Evolutionary conservation across 1,139 yeast species (phyloP), one percentile per base, ranked within the genome.

Genomic region (Sugiyamaella grinbergsii): DNA sequence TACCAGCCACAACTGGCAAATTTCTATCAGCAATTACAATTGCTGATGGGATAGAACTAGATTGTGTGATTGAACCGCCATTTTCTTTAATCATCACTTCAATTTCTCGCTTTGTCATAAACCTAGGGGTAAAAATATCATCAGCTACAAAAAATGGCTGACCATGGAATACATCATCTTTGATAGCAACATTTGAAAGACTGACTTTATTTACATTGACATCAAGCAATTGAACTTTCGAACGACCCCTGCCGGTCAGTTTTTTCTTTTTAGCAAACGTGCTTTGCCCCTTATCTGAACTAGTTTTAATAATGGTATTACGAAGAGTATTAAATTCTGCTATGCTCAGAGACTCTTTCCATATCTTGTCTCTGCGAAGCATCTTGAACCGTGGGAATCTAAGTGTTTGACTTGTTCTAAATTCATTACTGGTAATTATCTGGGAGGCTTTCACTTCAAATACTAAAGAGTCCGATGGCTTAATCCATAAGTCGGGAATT

Each of bases 361-460:
- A 75, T 47, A 71, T 72, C 61, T 88, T 89, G 63, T 93, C 97
- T 1, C 76, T 75, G 43, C 98, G 68, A 0, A 91, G 72, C 6
- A 77, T 62, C 42, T 85, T 74, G 62, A 91, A 85, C 64, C 89
- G 82, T 0, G 93, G 86, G 59, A 86, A 85, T 57, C 89, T 80
- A 22, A 93, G 71, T 0, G 96, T 87, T 3, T 84, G 74, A 0
- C 83, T 85, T 0, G 83, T 80, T 1, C 82, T 82, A 61, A 81
- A 90, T 44, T n/a, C 70, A 52, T 33, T 75, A 63, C 50, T 78
- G 66, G 58, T 71, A 57, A 82, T 83, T 11, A 89, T 75, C 4
- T 91, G 83, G 36, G 96, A 73, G 0, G 96, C 95, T 63, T 86
- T 88, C 7, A 91, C 80, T 63, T 90, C 95, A n/a, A 93, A 64